Evolutionary conservation across 352 stramenopile species (phyloP).

Genomic region (Globisporangium lucens): DNA sequence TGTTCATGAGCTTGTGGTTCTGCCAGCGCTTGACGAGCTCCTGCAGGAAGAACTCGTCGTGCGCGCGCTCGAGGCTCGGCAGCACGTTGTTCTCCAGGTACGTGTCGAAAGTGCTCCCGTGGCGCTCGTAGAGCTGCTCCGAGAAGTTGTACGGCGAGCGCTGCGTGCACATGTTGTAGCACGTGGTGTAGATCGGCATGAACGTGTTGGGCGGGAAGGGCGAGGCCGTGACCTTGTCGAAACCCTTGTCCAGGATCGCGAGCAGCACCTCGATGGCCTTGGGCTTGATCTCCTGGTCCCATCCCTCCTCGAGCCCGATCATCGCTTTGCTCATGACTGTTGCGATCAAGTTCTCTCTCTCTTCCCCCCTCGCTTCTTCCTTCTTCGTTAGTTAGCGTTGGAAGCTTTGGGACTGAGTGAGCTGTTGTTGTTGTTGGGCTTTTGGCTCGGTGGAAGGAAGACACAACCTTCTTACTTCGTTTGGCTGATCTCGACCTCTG

Average conservation of each 20-base stretch:
- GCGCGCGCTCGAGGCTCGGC: constrained; percentile 81
- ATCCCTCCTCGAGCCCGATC: constrained; percentile 84
- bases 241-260: constrained; percentile 82
- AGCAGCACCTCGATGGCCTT: constrained; percentile 88
- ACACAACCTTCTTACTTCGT: background rate
- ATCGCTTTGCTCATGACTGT: constrained; percentile 74
- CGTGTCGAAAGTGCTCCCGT: constrained; percentile 89
- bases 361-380: constrained; percentile 1
- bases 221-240: constrained; percentile 78
- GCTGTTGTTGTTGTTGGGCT: background rate
- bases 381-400: background rate
- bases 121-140: constrained; percentile 97
- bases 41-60: constrained; percentile 95
- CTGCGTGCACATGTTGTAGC: constrained; percentile 99
- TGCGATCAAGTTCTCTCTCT: background rate
- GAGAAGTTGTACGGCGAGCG: constrained; percentile 99
- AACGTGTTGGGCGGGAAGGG: constrained; percentile 83
- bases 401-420: constrained; percentile 1
- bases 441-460: background rate
- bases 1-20: constrained; percentile 99
- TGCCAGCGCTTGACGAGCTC: constrained; percentile 97
- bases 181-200: constrained; percentile 90
- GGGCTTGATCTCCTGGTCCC: constrained; percentile 87
- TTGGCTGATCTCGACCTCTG: background rate
- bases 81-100: constrained; percentile 91